Base-by-base conservation (phyloP, 768 basidiomycete species). In the Russula sp. region DNA sequence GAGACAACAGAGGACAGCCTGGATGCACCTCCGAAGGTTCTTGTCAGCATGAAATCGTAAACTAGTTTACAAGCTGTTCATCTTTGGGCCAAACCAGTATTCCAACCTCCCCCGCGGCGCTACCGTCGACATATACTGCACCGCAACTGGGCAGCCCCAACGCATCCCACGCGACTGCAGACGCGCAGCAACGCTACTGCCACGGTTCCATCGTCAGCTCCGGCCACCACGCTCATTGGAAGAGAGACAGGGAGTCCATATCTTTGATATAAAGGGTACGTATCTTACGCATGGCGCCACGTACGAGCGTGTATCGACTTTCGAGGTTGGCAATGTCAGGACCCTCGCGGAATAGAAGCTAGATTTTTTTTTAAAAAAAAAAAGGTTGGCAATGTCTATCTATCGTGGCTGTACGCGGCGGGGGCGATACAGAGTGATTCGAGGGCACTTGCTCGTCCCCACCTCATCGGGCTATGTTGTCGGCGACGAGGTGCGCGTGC, bases 151-250 rank as follows among this genome's bases (percentile, higher is more conserved):
- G 68, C 6, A 75, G 66, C 18, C 63, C 68, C 13, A 74, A 55
- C 6, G 71, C 55, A 55, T 67, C 67, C 67, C 69, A 73, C 11
- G n/a, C n/a, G n/a, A n/a, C n/a, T n/a, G n/a, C n/a, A n/a, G n/a
- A n/a, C n/a, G 67, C 51, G 54, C 59, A 65, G 57, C 71, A 73
- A 48, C 73, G 72, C 74, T 75, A 75, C 74, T 75, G 42, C 40
- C 62, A 48, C 52, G 16, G 35, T 57, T 13, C 48, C 47, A 4
- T n/a, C 32, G n/a, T 65, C 51, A 65, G 64, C 51, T 35, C 51
- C 1, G 2, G 6, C 35, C 35, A n/a, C 11, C 16, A 35, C 13
- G 27, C 13, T 16, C 52, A 48, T 32, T 10, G 22, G 37, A 53
- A 18, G 31, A 48, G 31, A 51, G 56, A 57, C 51, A 44, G 48